Conservation (phyloP, 805 yeast species). For the Nakazawaea populi region DNA sequence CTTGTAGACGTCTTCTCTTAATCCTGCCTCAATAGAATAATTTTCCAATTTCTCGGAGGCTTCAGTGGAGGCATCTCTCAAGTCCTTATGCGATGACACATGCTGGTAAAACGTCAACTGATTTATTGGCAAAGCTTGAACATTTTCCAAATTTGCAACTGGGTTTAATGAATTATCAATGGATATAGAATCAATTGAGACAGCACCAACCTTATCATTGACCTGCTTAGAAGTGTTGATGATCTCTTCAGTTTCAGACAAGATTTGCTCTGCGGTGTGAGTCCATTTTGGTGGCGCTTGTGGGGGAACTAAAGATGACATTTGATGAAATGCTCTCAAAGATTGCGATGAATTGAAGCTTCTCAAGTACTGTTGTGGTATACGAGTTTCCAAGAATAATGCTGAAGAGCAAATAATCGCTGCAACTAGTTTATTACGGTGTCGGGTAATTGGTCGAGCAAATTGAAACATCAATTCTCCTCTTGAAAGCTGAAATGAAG, state of each 20-base stretch:
- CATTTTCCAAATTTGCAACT: conserved; percentile 45
- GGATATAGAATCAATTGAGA: conserved; percentile 37
- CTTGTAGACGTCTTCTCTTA: conserved; percentile 61
- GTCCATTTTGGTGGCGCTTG: conserved; percentile 52
- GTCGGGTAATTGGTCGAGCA: neutral
- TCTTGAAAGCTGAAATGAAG: too few species aligned
- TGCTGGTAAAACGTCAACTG: conserved; percentile 66
- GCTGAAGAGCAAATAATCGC: neutral
- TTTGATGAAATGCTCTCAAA: neutral
- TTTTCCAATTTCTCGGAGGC: conserved; percentile 56
- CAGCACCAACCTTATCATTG: conserved; percentile 48
- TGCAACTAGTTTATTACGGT: neutral
- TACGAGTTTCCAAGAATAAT: neutral
- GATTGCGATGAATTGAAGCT: neutral
- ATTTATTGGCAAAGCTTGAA: conserved; percentile 35
- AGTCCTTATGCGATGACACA: conserved; percentile 56
- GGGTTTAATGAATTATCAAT: conserved; percentile 53
- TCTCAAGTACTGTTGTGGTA: neutral
- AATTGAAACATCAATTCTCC: neutral
- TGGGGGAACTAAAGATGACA: conserved; percentile 18
- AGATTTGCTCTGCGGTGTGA: conserved; percentile 46
- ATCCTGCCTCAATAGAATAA: conserved; percentile 54
- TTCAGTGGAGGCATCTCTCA: conserved; percentile 65
- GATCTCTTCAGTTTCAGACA: conserved; percentile 34
- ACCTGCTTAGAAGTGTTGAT: conserved; percentile 36